Base-by-base conservation (phyloP, 1,284 basidiomycete species). In the Athelia sp. region DNA sequence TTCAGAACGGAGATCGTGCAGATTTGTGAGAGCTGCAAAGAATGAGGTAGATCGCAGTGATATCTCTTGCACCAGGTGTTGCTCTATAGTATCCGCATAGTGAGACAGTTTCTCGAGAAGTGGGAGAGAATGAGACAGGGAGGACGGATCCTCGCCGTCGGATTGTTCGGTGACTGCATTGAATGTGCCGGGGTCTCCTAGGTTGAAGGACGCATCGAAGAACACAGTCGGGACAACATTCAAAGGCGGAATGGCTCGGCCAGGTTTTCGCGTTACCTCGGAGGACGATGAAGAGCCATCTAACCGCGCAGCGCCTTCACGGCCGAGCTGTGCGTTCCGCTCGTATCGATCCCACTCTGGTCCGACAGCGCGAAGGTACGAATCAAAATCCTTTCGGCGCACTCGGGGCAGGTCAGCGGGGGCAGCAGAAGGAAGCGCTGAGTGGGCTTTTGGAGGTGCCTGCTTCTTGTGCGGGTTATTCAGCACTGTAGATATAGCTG, bases 31-130 rank as follows among this genome's bases (percentile, higher is more conserved):
- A 1, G 96, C 97, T 1, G 94, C 90, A 62, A 99, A 99, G 79
- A 99, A 99, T 2, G 93, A 93, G 0, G 90, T 82, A 0, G 93
- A 93, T 3, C 95, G 87, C 10, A 88, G 72, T 6, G 90, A 89
- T 49, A 99, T 97, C 68, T 98, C 96, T 57, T 86, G 84, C 14
- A 97, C 83, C 48, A 99, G 87, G 63, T 99, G 95, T 55, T 94
- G 86, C 62, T 99, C 96, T 53, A 99, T 82, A 1, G 90, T 90
- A 64, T 98, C 97, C 6, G 95, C 87, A 61, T 98, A 90, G 53
- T 93, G 87, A 13, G 93, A 94, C 50, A 98, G 81, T 61, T 86
- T 88, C 62, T 98, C 94, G n/a, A 97, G 86, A 1, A 96, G 74
- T 0, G 84, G 86, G 2, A 85, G 73, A 3, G 85, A 75, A 69